Base-by-base conservation (phyloP, 148 eudicot genomes). In the Agrostemma githago region DNA sequence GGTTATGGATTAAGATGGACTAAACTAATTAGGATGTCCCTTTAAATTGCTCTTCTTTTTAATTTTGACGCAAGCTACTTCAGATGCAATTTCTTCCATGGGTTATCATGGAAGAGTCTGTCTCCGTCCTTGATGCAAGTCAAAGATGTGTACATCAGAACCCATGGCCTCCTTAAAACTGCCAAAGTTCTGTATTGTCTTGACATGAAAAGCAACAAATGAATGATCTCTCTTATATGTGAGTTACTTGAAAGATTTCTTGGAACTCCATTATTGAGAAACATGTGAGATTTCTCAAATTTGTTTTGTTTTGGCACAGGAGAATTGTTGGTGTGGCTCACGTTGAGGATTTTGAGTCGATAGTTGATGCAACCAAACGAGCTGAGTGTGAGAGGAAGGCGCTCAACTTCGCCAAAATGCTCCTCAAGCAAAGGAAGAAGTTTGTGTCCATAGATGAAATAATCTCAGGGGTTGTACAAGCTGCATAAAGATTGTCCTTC, bases 241-340 rank as follows among this genome's bases (percentile, higher is more conserved):
- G 34, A 26, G 34, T 26, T 26, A 26, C 34, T 26, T 26, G 34
- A 26, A 26, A 26, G 34, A 26, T 26, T 26, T 26, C 34, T 26
- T 26, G 34, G 34, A 26, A 26, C 34, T 26, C 34, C 34, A 26
- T 26, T 26, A 26, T 26, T 26, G 34, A 26, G 34, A 26, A 26
- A 26, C 34, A 41, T 12, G 51, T 66, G 53, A 64, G 44, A 37
- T 64, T 3, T 34, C 42, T 12, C 4, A 64, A 5, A 37, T 42
- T 54, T 43, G 37, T 67, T 67, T n/a, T 8, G 11, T 14, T 37
- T 80, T 11, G n/a, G 59, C 72, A 19, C 82, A 94, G 98, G 96
- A 88, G 98, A 82, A 91, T 91, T 59, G 96, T 94, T 37, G 98
- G 98, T 61, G 96, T 94, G 9, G 97, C 92, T 41, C 98, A 94